Conservation (phyloP, 1,139 yeast species). For the Blastobotrys niveus region DNA sequence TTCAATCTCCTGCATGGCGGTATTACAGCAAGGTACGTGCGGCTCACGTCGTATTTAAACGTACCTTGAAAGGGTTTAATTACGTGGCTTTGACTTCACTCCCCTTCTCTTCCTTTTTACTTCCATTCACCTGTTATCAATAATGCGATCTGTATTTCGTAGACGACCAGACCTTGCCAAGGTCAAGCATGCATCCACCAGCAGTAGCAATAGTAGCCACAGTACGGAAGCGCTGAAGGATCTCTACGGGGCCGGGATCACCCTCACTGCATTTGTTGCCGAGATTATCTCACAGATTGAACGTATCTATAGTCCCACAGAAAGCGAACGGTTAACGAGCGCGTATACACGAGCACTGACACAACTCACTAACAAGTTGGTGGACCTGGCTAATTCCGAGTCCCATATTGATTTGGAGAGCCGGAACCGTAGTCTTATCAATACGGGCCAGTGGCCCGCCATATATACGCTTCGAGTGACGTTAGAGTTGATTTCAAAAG, state of each 20-base stretch:
- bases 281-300: neutral
- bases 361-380: neutral
- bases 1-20: too few relatives aligned
- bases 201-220: too few relatives aligned
- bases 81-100: too few relatives aligned
- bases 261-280: neutral
- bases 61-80: too few relatives aligned
- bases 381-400: neutral
- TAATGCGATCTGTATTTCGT: too few relatives aligned
- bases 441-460: neutral
- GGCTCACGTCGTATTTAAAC: too few relatives aligned
- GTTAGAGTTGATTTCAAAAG: neutral
- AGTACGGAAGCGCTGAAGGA: too few relatives aligned
- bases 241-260: neutral
- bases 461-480: neutral
- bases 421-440: neutral
- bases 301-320: neutral
- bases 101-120: too few relatives aligned
- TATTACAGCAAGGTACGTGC: too few relatives aligned
- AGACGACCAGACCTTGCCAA: too few relatives aligned
- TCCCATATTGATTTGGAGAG: neutral
- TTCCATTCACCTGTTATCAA: too few relatives aligned
- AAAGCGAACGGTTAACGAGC: neutral
- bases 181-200: too few relatives aligned
- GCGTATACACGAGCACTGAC: neutral